These are phyloP conservation scores for Ricinus communis DNA, from an alignment of 345 rosid species.

Conservation along the genomic window DNA sequence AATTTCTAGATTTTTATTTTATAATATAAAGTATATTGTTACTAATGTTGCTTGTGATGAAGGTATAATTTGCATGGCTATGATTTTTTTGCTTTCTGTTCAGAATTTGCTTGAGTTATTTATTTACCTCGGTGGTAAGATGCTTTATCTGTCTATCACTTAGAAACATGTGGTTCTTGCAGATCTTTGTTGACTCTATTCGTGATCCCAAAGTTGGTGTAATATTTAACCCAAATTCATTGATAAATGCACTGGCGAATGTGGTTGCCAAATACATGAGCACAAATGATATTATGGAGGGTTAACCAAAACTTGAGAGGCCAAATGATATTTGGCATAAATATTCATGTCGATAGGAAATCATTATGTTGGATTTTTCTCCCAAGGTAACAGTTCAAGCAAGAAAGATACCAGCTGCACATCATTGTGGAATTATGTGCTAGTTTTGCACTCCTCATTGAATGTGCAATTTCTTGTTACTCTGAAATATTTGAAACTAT, in stretches of 20 bases:
- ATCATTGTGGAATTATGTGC: neutral
- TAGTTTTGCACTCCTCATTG: neutral
- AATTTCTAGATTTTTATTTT: neutral
- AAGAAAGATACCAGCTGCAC: neutral
- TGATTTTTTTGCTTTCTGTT: too few species aligned
- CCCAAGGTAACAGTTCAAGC: neutral
- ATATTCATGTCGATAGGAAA: neutral
- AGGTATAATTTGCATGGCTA: too few species aligned
- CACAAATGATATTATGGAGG: slow-evolving; percentile 1
- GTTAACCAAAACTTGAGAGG: neutral
- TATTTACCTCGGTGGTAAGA: neutral
- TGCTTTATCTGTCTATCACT: slow-evolving; percentile 1
- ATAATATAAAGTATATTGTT: neutral
- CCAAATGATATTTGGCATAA: neutral
- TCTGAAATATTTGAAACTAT: neutral
- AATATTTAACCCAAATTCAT: slow-evolving; percentile 61
- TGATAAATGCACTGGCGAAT: slow-evolving; percentile 58
- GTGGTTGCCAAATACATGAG: slow-evolving; percentile 36
- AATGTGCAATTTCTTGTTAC: neutral
- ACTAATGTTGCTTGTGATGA: neutral
- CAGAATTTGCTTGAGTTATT: neutral
- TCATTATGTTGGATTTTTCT: neutral
- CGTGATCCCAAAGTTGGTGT: slow-evolving; percentile 59
- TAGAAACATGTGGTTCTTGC: slow-evolving; percentile 21
- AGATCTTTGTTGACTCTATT: slow-evolving; percentile 61